Conservation (phyloP, 176 grass and related monocot genomes). For the Oryza glaberrima region DNA sequence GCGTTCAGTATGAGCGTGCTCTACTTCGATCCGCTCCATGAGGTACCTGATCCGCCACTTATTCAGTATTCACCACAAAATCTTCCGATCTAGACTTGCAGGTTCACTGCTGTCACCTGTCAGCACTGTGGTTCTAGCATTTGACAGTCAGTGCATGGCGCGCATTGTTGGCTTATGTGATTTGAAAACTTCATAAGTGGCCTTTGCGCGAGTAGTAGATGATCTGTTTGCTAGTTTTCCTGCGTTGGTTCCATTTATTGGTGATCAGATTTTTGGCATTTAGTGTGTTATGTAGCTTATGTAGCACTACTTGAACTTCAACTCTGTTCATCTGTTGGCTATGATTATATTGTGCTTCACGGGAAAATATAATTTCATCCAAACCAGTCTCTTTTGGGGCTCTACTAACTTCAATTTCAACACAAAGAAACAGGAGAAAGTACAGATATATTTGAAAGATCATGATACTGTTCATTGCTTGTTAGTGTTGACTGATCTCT, state of each 20-base stretch:
- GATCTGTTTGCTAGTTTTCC: neutral
- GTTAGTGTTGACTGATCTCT: slow-evolving; percentile 18
- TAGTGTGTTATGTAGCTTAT: slow-evolving; percentile 11
- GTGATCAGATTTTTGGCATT: slow-evolving; percentile 20
- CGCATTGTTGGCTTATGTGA: slow-evolving; percentile 2
- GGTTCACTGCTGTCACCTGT: neutral
- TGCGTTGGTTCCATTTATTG: slow-evolving; percentile 17
- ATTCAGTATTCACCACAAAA: neutral
- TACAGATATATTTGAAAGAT: neutral
- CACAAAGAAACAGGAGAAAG: neutral
- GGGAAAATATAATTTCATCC: slow-evolving; percentile 2
- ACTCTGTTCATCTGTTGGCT: neutral
- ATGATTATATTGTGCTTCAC: neutral
- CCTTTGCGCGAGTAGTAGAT: neutral
- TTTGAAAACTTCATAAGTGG: neutral
- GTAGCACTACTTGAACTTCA: slow-evolving; percentile 5
- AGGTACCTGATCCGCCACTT: slow-evolving; percentile 55
- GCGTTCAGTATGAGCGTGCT: slow-evolving; percentile 93
- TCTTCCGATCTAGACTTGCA: slow-evolving; percentile 26
- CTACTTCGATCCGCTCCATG: slow-evolving; percentile 85
- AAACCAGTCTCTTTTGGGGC: neutral
- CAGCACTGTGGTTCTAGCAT: neutral
- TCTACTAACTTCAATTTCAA: neutral
- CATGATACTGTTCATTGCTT: neutral
- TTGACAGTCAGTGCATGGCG: neutral